Conservation (phyloP, 2,329 filamentous ascomycete species). For the Dothiorella sarmentorum region DNA sequence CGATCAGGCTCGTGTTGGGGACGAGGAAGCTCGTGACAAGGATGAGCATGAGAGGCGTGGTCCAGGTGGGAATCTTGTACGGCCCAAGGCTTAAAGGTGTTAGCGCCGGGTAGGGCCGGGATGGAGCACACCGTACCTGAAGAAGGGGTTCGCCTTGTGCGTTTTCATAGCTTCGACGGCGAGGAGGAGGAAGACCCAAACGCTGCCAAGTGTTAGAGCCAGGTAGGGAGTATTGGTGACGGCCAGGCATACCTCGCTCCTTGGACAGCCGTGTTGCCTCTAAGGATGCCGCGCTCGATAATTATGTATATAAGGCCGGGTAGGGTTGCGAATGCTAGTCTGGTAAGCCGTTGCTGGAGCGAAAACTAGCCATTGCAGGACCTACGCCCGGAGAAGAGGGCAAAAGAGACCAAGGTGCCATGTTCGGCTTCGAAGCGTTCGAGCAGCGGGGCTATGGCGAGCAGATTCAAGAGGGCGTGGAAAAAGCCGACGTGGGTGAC, state of each 20-base stretch:
- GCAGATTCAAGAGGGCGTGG: slow-evolving; percentile 73
- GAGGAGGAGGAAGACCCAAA: slow-evolving; percentile 90
- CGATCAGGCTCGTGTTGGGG: slow-evolving; percentile 77
- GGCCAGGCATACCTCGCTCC: slow-evolving; percentile 67
- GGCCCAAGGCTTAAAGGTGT: slow-evolving; percentile 48
- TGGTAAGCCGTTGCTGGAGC: slow-evolving; percentile 23
- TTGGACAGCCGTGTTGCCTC: slow-evolving; percentile 68
- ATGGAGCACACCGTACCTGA: slow-evolving; percentile 49
- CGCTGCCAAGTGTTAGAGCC: slow-evolving; percentile 48
- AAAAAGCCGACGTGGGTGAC: slow-evolving; percentile 79
- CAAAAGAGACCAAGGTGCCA: slow-evolving; percentile 82
- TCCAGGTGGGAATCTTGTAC: slow-evolving; percentile 85
- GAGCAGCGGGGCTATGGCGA: slow-evolving; percentile 81
- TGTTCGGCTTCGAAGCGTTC: slow-evolving; percentile 92
- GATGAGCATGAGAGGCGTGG: slow-evolving; percentile 74
- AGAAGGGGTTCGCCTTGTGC: slow-evolving; percentile 74
- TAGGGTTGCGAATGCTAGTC: slow-evolving; percentile 50
- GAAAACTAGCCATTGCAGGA: slow-evolving; percentile 24
- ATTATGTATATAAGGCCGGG: slow-evolving; percentile 79
- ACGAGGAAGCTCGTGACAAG: slow-evolving; percentile 73
- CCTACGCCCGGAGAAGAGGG: slow-evolving; percentile 88
- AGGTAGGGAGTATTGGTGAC: not conserved
- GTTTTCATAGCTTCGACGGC: slow-evolving; percentile 83
- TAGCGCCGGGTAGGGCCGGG: slow-evolving; percentile 30
- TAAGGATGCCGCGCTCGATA: slow-evolving; percentile 70